phyloP scores from a whole-genome alignment of 75 land plant genomes.

The Isoetes taiwanensis region DNA sequence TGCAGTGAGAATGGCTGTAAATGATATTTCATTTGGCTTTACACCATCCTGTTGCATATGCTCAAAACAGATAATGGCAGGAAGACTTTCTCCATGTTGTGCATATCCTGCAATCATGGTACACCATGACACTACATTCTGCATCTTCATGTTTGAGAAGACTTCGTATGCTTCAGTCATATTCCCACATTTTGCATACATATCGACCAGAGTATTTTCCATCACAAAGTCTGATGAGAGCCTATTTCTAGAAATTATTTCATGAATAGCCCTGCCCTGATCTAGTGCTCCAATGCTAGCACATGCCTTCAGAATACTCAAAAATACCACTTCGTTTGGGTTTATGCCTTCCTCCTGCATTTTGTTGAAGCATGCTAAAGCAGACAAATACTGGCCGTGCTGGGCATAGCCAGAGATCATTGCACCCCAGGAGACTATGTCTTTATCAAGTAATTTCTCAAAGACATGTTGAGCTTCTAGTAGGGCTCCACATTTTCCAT shows the following conservation, averaged over 20 bases:
- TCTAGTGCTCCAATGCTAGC: slow-evolving; percentile 11
- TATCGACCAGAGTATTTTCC: slow-evolving; percentile 11
- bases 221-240: background rate
- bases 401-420: slow-evolving; percentile 36
- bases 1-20: slow-evolving; percentile 36
- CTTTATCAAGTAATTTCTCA: slow-evolving; percentile 11
- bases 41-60: slow-evolving; percentile 23
- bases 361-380: slow-evolving; percentile 20
- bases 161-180: slow-evolving; percentile 9
- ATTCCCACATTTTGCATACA: slow-evolving; percentile 16
- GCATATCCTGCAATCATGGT: slow-evolving; percentile 21
- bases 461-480: slow-evolving; percentile 24
- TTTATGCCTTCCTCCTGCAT: slow-evolving; percentile 23
- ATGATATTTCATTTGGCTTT: slow-evolving; percentile 31
- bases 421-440: slow-evolving; percentile 45
- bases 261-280: slow-evolving; percentile 12
- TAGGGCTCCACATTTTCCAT: slow-evolving; percentile 35
- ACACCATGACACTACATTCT: slow-evolving; percentile 26
- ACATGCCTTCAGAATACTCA: slow-evolving; percentile 44
- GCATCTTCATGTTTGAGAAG: slow-evolving; percentile 19
- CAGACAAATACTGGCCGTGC: slow-evolving; percentile 31
- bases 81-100: slow-evolving; percentile 2
- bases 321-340: slow-evolving; percentile 36
- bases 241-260: background rate
- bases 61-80: slow-evolving; percentile 30